Conservation (phyloP, 1,139 yeast species). For the Williopsis jadinii region DNA sequence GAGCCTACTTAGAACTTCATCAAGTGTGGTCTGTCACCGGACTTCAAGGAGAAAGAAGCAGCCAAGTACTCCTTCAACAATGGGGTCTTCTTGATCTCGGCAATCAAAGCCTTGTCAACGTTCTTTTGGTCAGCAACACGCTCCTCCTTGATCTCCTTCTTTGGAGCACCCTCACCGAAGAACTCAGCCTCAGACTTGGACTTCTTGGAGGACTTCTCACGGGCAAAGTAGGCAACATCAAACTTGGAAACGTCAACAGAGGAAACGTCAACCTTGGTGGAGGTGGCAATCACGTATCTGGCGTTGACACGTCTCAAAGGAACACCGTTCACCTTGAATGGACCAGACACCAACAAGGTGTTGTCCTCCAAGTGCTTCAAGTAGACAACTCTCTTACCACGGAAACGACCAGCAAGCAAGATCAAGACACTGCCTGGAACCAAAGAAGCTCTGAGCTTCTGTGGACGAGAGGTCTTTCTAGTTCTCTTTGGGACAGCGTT, state of each 20-base stretch:
- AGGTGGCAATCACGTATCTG: slow-evolving; percentile 92
- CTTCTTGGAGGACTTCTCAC: slow-evolving; percentile 69
- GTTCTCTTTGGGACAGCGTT: slow-evolving; percentile 66
- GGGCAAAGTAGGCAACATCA: slow-evolving; percentile 85
- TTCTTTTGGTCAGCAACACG: slow-evolving; percentile 90
- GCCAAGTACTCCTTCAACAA: slow-evolving; percentile 88
- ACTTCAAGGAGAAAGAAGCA: slow-evolving; percentile 84
- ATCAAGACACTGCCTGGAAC: slow-evolving; percentile 93
- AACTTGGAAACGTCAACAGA: slow-evolving; percentile 76
- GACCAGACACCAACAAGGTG: slow-evolving; percentile 89
- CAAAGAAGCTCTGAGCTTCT: slow-evolving; percentile 81
- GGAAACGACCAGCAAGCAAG: slow-evolving; percentile 93
- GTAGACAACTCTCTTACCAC: slow-evolving; percentile 96
- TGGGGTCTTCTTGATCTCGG: slow-evolving; percentile 89
- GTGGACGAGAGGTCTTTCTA: slow-evolving; percentile 80
- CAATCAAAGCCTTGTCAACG: slow-evolving; percentile 78
- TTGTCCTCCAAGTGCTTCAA: slow-evolving; percentile 88
- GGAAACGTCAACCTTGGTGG: slow-evolving; percentile 70
- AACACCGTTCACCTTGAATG: slow-evolving; percentile 96
- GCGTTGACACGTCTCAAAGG: slow-evolving; percentile 96
- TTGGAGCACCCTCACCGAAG: slow-evolving; percentile 62
- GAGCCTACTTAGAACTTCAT: slow-evolving; percentile 65
- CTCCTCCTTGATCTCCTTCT: slow-evolving; percentile 82
- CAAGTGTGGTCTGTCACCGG: slow-evolving; percentile 92
- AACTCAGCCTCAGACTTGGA: slow-evolving; percentile 80